phyloP scores from a whole-genome alignment of 495 filamentous ascomycete genomes.

The Bacidia gigantensis region DNA sequence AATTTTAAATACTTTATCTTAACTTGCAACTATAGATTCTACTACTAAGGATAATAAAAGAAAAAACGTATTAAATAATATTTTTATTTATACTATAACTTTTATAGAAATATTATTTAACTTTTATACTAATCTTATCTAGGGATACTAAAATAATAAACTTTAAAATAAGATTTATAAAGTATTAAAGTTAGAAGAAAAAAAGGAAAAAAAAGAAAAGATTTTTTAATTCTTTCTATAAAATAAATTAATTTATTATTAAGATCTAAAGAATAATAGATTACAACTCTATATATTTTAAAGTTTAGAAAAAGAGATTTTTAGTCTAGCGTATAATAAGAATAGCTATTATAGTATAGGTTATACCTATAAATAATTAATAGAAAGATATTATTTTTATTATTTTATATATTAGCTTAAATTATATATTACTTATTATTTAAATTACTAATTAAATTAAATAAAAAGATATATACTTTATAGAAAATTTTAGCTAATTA shows the following conservation, averaged over 20 bases:
- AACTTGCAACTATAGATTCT: not conserved
- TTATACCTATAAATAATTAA: not conserved
- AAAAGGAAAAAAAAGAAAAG: not conserved
- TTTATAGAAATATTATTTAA: not conserved
- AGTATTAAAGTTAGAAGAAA: not conserved
- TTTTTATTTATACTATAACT: not conserved
- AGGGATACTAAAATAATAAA: not conserved
- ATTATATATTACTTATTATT: not conserved
- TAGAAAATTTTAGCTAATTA: not conserved
- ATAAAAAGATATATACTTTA: not conserved
- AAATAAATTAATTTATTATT: constrained; percentile 1
- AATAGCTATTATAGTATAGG: not conserved
- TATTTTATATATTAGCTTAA: constrained; percentile 3
- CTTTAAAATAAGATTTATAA: not conserved
- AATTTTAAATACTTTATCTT: not conserved
- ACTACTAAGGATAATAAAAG: not conserved
- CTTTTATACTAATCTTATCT: not conserved
- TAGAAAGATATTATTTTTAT: constrained; percentile 4
- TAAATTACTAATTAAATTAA: not conserved
- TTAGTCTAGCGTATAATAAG: not conserved
- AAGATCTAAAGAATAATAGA: not conserved
- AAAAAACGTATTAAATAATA: not conserved
- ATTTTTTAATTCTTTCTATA: not conserved
- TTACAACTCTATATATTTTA: not conserved
- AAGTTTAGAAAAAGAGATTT: not conserved